Conservation (phyloP, 176 grass and related monocot genomes). For the Phoenix dactylifera region DNA sequence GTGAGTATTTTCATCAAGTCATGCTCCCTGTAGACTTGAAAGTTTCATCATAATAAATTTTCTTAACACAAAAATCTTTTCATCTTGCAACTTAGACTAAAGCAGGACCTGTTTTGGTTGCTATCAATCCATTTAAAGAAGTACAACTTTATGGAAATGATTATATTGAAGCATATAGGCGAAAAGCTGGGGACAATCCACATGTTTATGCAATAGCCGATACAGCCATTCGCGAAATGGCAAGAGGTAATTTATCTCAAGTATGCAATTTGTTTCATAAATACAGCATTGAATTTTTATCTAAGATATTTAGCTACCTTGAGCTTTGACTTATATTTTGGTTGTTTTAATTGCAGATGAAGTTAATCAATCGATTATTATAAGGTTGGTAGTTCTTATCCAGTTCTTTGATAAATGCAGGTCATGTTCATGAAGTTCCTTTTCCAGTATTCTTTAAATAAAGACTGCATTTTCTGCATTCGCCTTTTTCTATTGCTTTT, state of each 20-base stretch:
- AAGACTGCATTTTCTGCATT: too few species aligned
- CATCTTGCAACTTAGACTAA: constrained; percentile 62
- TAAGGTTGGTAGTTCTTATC: constrained; percentile 40
- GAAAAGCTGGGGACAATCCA: constrained; percentile 66
- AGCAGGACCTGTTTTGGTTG: constrained; percentile 98
- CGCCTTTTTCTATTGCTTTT: too few species aligned
- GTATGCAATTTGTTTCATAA: constrained; percentile 18
- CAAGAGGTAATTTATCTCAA: constrained; percentile 47
- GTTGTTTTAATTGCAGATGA: constrained; percentile 69
- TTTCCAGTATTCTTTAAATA: too few species aligned
- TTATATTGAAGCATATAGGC: constrained; percentile 74
- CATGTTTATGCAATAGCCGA: constrained; percentile 99
- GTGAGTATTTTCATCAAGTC: constrained; percentile 41
- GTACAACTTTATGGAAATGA: constrained; percentile 82
- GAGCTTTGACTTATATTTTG: constrained; percentile 1
- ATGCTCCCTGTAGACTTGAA: constrained; percentile 20
- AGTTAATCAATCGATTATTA: constrained; percentile 97
- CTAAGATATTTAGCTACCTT: not conserved
- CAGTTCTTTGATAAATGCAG: too few species aligned
- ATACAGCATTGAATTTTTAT: constrained; percentile 10
- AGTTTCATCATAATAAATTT: constrained; percentile 13
- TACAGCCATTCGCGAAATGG: constrained; percentile 86
- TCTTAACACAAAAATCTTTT: constrained; percentile 3
- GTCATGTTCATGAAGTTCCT: too few species aligned
- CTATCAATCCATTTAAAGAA: constrained; percentile 95